A percentile compares a stretch with the other conserved stretches of the same genome.
Evolutionary conservation across 441 rosid species (phyloP).

Genomic region (Pelargonium myrrhifolium): DNA sequence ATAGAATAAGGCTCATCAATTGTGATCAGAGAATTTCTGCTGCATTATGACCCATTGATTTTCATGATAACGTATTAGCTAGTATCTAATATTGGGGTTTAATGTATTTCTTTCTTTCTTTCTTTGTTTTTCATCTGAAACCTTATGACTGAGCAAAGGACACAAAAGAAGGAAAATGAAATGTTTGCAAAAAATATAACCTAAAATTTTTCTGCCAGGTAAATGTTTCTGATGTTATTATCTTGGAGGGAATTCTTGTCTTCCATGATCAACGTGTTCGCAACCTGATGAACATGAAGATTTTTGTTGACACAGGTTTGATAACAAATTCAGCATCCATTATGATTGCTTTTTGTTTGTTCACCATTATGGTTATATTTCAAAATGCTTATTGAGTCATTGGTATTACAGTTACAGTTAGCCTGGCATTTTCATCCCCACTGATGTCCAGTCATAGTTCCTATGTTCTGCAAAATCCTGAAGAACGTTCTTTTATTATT

Average conservation of each 20-base stretch:
- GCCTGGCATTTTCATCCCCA: not conserved
- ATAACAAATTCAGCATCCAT: not conserved
- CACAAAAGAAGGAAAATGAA: not conserved
- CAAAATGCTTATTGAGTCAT: not conserved
- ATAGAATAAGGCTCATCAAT: not conserved
- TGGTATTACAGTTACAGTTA: not conserved
- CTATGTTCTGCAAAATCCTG: not conserved
- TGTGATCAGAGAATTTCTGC: not conserved
- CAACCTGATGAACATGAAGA: conserved; percentile 85
- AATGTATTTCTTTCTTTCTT: not conserved
- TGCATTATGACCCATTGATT: not conserved
- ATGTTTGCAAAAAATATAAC: not conserved
- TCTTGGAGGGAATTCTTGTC: conserved; percentile 89
- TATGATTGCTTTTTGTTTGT: not conserved
- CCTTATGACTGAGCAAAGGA: not conserved
- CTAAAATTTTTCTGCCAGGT: conserved; percentile 40
- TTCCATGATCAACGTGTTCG: conserved; percentile 88
- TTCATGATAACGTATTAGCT: not conserved
- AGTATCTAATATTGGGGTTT: not conserved
- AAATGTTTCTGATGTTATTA: conserved; percentile 93
- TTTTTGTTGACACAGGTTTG: conserved; percentile 90
- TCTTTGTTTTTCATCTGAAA: not conserved
- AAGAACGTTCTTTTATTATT: not conserved
- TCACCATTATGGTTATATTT: not conserved
- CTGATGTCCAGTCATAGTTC: not conserved